Evolutionary conservation across 1,139 yeast species (phyloP).

Genomic region (Debaryomyces sp.): DNA sequence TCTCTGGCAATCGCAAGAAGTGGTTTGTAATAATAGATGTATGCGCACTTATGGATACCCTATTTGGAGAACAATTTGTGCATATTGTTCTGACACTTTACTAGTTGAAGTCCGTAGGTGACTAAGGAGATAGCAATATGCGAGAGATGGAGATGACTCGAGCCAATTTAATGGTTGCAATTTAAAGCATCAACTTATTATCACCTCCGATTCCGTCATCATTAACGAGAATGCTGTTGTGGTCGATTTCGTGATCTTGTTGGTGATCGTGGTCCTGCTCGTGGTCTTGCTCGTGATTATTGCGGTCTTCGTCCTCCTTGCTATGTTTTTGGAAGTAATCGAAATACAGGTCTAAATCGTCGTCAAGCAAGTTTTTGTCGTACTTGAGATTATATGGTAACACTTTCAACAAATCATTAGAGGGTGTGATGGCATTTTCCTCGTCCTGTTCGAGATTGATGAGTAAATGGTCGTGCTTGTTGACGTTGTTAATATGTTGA

Average conservation of each 20-base stretch:
- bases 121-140: background rate
- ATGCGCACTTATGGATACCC: background rate
- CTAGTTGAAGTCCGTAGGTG: background rate
- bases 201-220: slow-evolving; percentile 21
- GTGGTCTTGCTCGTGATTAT: background rate
- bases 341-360: slow-evolving; percentile 24
- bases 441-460: slow-evolving; percentile 17
- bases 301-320: slow-evolving; percentile 4
- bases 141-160: background rate
- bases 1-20: background rate
- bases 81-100: background rate
- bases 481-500: slow-evolving; percentile 23
- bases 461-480: slow-evolving; percentile 34
- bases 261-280: background rate
- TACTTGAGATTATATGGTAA: slow-evolving; percentile 40
- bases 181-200: slow-evolving; percentile 13
- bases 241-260: slow-evolving; percentile 4
- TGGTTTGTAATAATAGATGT: too few relatives aligned
- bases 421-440: slow-evolving; percentile 21
- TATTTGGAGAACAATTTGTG: background rate
- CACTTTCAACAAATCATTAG: slow-evolving; percentile 21
- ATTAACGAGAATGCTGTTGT: slow-evolving; percentile 10
- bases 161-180: background rate
- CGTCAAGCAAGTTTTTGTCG: slow-evolving; percentile 26
- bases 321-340: slow-evolving; percentile 12